phyloP scores from a whole-genome alignment of 225 moss, liverwort and hornwort genomes.

The Asterella californica region DNA sequence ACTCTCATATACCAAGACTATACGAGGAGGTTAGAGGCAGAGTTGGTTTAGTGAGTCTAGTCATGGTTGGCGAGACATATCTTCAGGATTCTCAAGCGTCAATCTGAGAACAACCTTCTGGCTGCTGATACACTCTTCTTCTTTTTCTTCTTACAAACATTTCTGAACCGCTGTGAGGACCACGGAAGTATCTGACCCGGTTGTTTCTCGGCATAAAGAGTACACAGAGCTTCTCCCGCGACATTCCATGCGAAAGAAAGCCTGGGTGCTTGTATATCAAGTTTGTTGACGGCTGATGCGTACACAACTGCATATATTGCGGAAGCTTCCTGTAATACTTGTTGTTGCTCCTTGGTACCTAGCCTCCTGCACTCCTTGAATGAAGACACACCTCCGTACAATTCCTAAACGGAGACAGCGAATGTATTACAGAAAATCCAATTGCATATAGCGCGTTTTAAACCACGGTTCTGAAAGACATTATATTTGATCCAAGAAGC shows the following conservation, averaged over 20 bases:
- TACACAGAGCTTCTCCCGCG: slow-evolving; percentile 12
- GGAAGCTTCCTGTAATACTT: slow-evolving; percentile 5
- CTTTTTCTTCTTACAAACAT: not conserved
- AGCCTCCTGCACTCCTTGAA: not conserved
- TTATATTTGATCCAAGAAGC: not conserved
- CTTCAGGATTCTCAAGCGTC: not conserved
- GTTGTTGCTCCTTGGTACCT: not conserved
- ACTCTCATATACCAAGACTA: too few relatives aligned
- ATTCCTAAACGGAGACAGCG: not conserved
- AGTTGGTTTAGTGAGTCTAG: not conserved
- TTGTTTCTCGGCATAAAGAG: not conserved
- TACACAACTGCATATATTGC: slow-evolving; percentile 14
- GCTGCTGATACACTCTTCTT: not conserved
- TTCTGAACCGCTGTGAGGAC: not conserved
- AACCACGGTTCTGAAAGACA: not conserved
- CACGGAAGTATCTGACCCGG: not conserved
- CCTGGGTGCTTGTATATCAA: not conserved
- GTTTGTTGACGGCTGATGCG: not conserved
- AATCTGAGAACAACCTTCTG: not conserved
- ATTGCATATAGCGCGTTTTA: not conserved
- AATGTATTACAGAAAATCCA: not conserved
- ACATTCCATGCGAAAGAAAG: slow-evolving; percentile 13
- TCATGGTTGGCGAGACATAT: not conserved
- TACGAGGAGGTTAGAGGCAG: not conserved
- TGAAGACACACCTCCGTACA: slow-evolving; percentile 5